Conservation (phyloP, 306 rosid genomes). For the Corylus heterophylla region DNA sequence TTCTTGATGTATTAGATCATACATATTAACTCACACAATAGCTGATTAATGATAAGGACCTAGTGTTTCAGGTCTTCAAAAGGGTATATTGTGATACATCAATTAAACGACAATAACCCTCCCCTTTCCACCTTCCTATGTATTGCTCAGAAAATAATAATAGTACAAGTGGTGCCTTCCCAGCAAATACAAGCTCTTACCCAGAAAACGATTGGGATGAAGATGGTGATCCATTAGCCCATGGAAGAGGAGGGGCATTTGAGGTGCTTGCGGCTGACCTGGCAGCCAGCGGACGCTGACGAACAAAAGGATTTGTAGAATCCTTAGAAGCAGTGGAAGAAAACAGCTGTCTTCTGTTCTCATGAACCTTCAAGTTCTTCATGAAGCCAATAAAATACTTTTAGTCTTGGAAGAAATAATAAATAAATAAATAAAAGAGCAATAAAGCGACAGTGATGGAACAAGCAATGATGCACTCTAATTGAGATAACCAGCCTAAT, state of each 20-base stretch:
- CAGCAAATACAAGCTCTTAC: conserved; percentile 47
- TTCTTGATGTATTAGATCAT: conserved; percentile 6
- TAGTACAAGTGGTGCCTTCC: neutral
- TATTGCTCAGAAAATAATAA: neutral
- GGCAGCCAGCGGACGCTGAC: conserved; percentile 86
- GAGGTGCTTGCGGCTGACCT: conserved; percentile 72
- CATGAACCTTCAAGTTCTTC: conserved; percentile 94
- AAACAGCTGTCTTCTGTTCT: conserved; percentile 83
- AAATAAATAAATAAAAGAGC: neutral
- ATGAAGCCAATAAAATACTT: conserved; percentile 21
- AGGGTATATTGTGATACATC: neutral
- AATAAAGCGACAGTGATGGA: neutral
- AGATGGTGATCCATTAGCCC: conserved; percentile 76
- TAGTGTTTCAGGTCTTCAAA: neutral
- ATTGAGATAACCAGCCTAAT: neutral
- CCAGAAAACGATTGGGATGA: conserved; percentile 56
- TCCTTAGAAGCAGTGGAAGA: conserved; percentile 82
- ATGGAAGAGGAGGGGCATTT: conserved; percentile 76
- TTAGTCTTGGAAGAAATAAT: conserved; percentile 6
- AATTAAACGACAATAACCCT: neutral
- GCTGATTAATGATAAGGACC: neutral
- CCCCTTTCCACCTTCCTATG: too few species aligned
- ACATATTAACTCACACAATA: neutral
- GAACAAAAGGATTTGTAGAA: conserved; percentile 86
- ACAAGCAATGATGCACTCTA: neutral